Evolutionary conservation across 208 protist species (phyloP), one percentile per base, ranked within the genome.

Genomic region (Leishmania major): DNA sequence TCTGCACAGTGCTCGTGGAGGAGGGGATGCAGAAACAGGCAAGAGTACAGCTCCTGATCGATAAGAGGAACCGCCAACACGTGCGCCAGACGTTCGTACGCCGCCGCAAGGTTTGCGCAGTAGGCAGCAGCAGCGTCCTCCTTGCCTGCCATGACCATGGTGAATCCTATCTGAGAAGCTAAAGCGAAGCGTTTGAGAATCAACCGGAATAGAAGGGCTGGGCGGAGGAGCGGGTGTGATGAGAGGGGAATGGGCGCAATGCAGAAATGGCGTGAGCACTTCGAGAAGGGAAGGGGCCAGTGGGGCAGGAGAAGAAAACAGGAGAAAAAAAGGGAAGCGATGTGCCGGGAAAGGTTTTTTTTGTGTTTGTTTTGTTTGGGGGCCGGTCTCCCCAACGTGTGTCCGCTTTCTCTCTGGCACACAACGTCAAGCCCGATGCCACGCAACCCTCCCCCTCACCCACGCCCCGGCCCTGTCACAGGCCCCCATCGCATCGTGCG

Each of bases 1-100:
- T 72, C 40, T 4, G 13, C 10, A 74, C 49, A 45, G 31, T 51
- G 75, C 69, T 88, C 82, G 25, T 57, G 55, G 25, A 85, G 69
- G 57, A 92, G 79, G 2, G 83, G 75, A 2, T 40, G 25, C 1
- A 92, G 7, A 73, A 92, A 89, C 35, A 91, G 70, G 25, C 43
- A 55, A 19, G 83, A 71, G 67, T 92, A 87, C 19, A 92, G 40
- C 57, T 88, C 82, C 13, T 70, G 55, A 17, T 92, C 89, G 17
- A 90, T 83, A 4, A 45, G 73, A 11, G 89, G 89, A 17, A 92
- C 57, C 25, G 60, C 71, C 45, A 92, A 75, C 25, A 72, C 64
- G 3, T 66, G 35, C 45, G 78, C 67, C 25, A 89, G 87, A 22
- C 72, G 59, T 5, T 85, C 62, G 77, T 89, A 89, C n/a, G 78